Evolutionary conservation across 805 yeast species (phyloP), one percentile per base, ranked within the genome.

Genomic region (Vanderwaltozyma polyspora): DNA sequence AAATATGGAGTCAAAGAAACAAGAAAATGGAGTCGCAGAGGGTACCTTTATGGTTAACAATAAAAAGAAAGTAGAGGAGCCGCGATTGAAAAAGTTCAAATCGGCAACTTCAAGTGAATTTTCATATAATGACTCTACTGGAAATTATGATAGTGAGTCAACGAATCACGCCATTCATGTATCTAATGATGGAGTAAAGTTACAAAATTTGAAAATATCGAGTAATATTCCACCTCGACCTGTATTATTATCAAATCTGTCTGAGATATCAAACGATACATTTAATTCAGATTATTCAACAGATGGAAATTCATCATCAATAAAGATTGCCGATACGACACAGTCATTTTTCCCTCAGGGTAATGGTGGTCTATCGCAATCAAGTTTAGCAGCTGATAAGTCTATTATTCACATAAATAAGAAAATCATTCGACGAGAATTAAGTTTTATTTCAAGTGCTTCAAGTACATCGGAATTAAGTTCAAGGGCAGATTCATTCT

Each of bases 281-380:
- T 63, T 66, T 3, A 55, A 63, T 26, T 72, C 79, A 0, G 78
- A 72, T 36, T 63, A 67, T 28, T 70, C 77, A 0, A 68, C 70
- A 4, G 55, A 57, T 25, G 59, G 29, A 13, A 34, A 27, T 18
- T 21, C 8, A 19, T 41, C 45, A 4, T 41, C 44, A 8, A 29
- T 36, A 13, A 33, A 33, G 16, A 30, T 32, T 8, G 31, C 39
- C 3, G 47, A 45, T n/a, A 33, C 39, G 22, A 25, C 28, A 37
- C 37, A 31, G 22, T 39, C 6, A 29, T 32, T 22, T 31, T 34
- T 12, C 31, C 40, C 17, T 19, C 14, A n/a, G n/a, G n/a, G n/a
- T n/a, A n/a, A n/a, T n/a, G n/a, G n/a, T n/a, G n/a, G n/a, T n/a
- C n/a, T n/a, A n/a, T n/a, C n/a, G n/a, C n/a, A n/a, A n/a, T n/a